phyloP scores from a whole-genome alignment of 805 yeast genomes.

The Pichia thaimueangensis region DNA sequence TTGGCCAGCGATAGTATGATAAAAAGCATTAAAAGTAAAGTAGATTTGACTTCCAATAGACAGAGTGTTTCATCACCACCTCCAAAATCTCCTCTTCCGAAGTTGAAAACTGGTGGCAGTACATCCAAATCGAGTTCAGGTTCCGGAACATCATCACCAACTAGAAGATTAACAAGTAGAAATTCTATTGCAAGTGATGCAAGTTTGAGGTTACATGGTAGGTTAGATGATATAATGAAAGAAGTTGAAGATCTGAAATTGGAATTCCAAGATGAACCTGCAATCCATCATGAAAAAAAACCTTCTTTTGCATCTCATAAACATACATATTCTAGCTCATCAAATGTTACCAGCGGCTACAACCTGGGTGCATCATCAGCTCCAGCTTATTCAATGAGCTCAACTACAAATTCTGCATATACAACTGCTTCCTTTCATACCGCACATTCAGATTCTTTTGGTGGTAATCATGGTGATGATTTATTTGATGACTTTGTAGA shows the following conservation, averaged over 20 bases:
- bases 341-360: no score
- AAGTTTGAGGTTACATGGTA: conserved; percentile 19
- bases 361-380: not conserved
- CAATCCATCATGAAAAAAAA: not conserved
- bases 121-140: not conserved
- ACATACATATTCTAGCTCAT: no score
- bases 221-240: conserved; percentile 28
- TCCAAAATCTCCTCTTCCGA: conserved; percentile 15
- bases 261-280: conserved; percentile 20
- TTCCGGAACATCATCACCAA: not conserved
- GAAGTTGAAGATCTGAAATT: conserved; percentile 26
- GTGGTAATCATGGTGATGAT: not conserved
- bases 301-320: no score
- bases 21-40: conserved; percentile 5
- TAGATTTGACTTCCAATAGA: conserved; percentile 6
- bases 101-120: not conserved
- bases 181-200: conserved; percentile 1
- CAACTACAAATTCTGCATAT: conserved; percentile 3
- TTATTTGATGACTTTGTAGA: not conserved
- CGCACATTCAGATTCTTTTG: conserved; percentile 6
- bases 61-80: conserved; percentile 5
- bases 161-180: conserved; percentile 1
- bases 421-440: conserved; percentile 14
- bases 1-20: conserved; percentile 4
- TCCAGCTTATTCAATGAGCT: not conserved